Conservation (phyloP, 192 early-diverging fungal species). For the Coemansia sp. region DNA sequence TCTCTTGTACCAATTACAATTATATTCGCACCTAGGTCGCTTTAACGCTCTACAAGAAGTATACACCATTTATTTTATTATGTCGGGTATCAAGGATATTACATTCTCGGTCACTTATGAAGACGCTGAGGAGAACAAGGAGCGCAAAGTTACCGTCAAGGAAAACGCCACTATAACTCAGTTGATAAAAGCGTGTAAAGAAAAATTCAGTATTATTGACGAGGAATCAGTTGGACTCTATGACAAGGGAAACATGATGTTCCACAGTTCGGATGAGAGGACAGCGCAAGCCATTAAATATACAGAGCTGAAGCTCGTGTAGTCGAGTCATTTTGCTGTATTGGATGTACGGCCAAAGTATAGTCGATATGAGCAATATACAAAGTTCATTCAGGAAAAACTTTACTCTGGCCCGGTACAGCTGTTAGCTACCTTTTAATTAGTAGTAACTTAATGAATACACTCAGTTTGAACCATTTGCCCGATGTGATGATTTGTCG, state of each 20-base stretch:
- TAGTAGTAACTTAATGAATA: background rate
- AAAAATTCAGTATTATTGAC: background rate
- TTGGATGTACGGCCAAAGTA: background rate
- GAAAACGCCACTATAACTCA: background rate
- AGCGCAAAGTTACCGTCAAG: background rate
- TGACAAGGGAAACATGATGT: background rate
- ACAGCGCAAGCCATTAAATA: background rate
- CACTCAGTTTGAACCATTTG: background rate
- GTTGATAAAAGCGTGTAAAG: background rate
- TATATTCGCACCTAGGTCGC: background rate
- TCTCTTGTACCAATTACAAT: background rate
- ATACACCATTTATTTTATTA: background rate
- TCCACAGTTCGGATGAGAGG: background rate
- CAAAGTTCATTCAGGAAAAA: background rate
- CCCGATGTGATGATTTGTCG: background rate
- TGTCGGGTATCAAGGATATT: background rate
- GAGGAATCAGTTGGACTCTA: background rate
- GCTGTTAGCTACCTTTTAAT: background rate
- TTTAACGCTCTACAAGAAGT: background rate
- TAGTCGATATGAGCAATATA: background rate
- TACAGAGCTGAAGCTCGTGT: background rate
- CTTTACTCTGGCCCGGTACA: background rate
- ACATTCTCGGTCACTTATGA: background rate
- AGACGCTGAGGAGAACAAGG: too few species aligned
- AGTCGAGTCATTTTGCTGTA: background rate